phyloP scores from a whole-genome alignment of 2,329 filamentous ascomycete species.

The Aspergillus unguis region DNA sequence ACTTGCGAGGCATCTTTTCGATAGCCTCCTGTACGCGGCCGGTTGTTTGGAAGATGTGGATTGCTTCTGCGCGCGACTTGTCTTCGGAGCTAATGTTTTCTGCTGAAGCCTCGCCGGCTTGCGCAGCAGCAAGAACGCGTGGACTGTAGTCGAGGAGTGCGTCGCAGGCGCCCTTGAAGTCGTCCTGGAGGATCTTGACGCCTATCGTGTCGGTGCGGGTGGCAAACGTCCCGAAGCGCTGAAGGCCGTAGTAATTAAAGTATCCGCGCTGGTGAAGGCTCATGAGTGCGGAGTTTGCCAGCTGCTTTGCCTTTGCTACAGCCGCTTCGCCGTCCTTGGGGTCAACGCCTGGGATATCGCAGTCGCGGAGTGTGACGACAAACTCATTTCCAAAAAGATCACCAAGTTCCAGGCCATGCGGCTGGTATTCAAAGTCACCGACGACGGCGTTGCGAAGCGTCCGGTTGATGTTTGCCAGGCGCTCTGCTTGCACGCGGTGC shows the following conservation, averaged over 20 bases:
- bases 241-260: slow-evolving; percentile 97
- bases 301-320: slow-evolving; percentile 40
- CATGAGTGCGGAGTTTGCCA: slow-evolving; percentile 58
- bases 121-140: slow-evolving; percentile 56
- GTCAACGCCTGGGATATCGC: slow-evolving; percentile 55
- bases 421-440: slow-evolving; percentile 77
- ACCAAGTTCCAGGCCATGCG: slow-evolving; percentile 71
- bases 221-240: slow-evolving; percentile 86
- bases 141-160: slow-evolving; percentile 71
- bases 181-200: slow-evolving; percentile 73
- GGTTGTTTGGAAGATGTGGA: slow-evolving; percentile 67
- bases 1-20: slow-evolving; percentile 70
- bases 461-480: slow-evolving; percentile 62
- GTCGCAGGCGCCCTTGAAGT: slow-evolving; percentile 77
- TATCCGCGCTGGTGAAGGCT: slow-evolving; percentile 74
- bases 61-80: slow-evolving; percentile 70
- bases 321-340: slow-evolving; percentile 46
- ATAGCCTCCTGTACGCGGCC: slow-evolving; percentile 60
- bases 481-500: slow-evolving; percentile 57
- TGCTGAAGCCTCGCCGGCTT: slow-evolving; percentile 43
- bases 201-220: slow-evolving; percentile 84
- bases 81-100: slow-evolving; percentile 69
- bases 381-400: slow-evolving; percentile 90
- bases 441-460: slow-evolving; percentile 60
- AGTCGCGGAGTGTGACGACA: slow-evolving; percentile 84